Evolutionary conservation across 2,329 filamentous ascomycete species (phyloP), one percentile per base, ranked within the genome.

Genomic region (Lomentospora prolificans): DNA sequence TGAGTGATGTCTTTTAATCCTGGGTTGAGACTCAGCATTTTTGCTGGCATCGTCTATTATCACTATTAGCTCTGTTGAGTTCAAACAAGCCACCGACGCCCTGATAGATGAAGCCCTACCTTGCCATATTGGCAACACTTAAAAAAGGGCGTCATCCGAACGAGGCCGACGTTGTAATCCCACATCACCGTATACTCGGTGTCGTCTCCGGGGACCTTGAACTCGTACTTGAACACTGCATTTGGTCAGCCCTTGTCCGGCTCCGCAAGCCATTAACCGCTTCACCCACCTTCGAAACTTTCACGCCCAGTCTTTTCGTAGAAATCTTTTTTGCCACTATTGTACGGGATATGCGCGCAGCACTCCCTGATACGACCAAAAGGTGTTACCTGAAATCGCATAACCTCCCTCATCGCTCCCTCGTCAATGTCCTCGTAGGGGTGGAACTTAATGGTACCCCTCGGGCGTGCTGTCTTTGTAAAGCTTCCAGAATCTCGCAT

Each of bases 91-190:
- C n/a, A n/a, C n/a, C n/a, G n/a, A n/a, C n/a, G n/a, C n/a, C n/a
- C n/a, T n/a, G n/a, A n/a, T n/a, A n/a, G n/a, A n/a, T n/a, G n/a
- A n/a, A n/a, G n/a, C n/a, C 75, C 65, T 67, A 90, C 92, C 83
- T 99, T 99, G 60, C 86, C 80, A 66, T 92, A 92, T 60, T 86
- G 84, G 67, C 85, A 86, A 61, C 88, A 90, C 69, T 96, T 96
- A 79, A 97, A 97, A 66, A 97, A 89, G 27, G 90, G 87, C 2
- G 91, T 96, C 70, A 95, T 95, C 59, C 92, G 85, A 59, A 97
- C 91, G 28, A 97, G 84, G 7, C 94, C 94, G 59, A 92, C 83
- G 63, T 95, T 92, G 73, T 96, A 96, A 69, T 99, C 94, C 94
- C 94, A 99, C 82, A 96, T 90, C 58, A 97, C 84, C 1, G 81